Percentiles rank a stretch among this genome's conserved stretches.
Evolutionary conservation across 768 basidiomycete species (phyloP).

Genomic region (Mycena venus): DNA sequence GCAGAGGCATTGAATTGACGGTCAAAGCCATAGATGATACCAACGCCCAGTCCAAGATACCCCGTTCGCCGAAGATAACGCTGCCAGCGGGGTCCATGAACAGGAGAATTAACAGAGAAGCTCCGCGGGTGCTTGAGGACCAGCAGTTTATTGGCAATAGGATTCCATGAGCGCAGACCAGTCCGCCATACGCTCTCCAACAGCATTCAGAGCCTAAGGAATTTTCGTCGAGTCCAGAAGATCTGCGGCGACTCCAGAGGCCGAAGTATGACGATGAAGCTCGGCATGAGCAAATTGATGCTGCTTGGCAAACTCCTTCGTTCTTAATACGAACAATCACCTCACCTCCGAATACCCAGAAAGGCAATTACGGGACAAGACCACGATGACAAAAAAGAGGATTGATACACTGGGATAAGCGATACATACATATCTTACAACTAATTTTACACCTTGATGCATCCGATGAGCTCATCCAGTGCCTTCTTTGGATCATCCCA

Average conservation of each 20-base stretch:
- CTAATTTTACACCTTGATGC: background rate
- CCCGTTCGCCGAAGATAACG: conserved; percentile 48
- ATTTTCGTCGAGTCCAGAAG: background rate
- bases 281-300: conserved; percentile 18
- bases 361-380: conserved; percentile 8
- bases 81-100: conserved; percentile 22
- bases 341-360: conserved; percentile 6
- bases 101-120: background rate
- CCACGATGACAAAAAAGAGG: too few relatives aligned
- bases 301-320: background rate
- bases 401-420: too few relatives aligned
- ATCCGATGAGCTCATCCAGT: background rate
- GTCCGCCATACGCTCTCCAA: conserved; percentile 15
- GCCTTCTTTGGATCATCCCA: background rate
- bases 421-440: too few relatives aligned
- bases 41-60: conserved; percentile 55
- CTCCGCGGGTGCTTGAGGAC: background rate
- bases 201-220: conserved; percentile 20
- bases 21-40: conserved; percentile 60
- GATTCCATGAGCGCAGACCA: conserved; percentile 10
- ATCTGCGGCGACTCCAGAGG: background rate
- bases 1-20: conserved; percentile 70
- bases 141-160: background rate
- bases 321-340: conserved; percentile 7
- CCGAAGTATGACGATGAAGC: conserved; percentile 24